Evolutionary conservation across 2,329 filamentous ascomycete species (phyloP).

Genomic region (Periconia sp.): DNA sequence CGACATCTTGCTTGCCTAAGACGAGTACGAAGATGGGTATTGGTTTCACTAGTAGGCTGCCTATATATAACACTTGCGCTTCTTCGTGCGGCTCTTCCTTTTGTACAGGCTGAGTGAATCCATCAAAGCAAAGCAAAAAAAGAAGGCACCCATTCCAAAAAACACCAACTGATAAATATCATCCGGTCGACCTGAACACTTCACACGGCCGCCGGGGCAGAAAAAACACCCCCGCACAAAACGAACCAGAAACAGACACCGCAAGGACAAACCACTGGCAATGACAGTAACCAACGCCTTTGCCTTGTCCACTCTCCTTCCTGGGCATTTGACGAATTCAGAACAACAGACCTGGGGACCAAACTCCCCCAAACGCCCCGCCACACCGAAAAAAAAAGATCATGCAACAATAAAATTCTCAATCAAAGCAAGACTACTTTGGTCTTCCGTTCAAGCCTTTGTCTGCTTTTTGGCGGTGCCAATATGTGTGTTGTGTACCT

Average conservation of each 20-base stretch:
- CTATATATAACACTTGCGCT: too few relatives aligned
- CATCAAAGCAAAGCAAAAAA: neutral
- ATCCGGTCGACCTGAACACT: neutral
- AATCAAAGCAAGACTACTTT: neutral
- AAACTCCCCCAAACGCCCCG: neutral
- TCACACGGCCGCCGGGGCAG: neutral
- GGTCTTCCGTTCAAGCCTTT: conserved; percentile 48
- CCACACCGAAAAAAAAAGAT: neutral
- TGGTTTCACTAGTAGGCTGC: too few relatives aligned
- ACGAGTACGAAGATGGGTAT: too few relatives aligned
- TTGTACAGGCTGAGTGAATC: too few relatives aligned
- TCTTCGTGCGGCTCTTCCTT: too few relatives aligned
- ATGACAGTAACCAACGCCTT: neutral
- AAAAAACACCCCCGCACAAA: neutral
- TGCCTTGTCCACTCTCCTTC: neutral
- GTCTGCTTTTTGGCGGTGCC: conserved; percentile 80
- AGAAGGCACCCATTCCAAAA: neutral
- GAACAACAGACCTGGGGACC: neutral
- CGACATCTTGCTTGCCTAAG: too few relatives aligned
- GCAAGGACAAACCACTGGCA: neutral
- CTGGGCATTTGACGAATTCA: too few relatives aligned
- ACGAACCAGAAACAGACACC: neutral
- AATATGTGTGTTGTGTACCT: conserved; percentile 91
- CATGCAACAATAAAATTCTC: neutral
- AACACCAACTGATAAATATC: neutral